Percentiles rank a stretch among this genome's conserved stretches.
These are phyloP conservation scores for Lachnellula arida DNA, from an alignment of 2,329 filamentous ascomycete species.

Conservation along the genomic window DNA sequence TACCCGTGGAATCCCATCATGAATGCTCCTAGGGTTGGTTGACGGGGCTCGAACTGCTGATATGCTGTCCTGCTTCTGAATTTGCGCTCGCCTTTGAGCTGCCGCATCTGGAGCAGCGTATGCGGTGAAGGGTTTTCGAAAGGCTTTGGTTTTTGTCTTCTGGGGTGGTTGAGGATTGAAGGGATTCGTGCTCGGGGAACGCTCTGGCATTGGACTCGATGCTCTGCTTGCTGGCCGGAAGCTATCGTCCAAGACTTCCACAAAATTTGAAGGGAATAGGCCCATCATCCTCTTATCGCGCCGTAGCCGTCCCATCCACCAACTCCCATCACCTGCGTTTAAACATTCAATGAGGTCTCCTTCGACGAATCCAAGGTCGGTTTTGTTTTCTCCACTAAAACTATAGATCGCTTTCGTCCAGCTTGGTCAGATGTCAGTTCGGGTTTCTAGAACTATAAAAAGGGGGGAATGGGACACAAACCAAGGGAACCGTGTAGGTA, in stretches of 20 bases:
- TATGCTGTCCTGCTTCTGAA: slow-evolving; percentile 27
- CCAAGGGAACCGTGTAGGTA: no score
- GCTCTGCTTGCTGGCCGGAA: slow-evolving; percentile 71
- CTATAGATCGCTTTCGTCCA: slow-evolving; percentile 91
- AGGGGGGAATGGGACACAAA: no score
- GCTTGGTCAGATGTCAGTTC: slow-evolving; percentile 50
- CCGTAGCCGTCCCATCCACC: slow-evolving; percentile 93
- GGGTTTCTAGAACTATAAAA: background rate
- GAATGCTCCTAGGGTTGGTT: slow-evolving; percentile 21
- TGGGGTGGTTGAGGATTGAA: slow-evolving; percentile 29
- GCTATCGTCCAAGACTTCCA: slow-evolving; percentile 78
- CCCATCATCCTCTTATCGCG: slow-evolving; percentile 88
- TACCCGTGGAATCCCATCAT: slow-evolving; percentile 21
- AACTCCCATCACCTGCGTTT: slow-evolving; percentile 94
- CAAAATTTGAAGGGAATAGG: slow-evolving; percentile 95
- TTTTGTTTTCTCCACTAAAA: slow-evolving; percentile 92
- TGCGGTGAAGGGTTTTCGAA: slow-evolving; percentile 63
- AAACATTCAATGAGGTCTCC: slow-evolving; percentile 97
- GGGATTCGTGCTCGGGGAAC: slow-evolving; percentile 30
- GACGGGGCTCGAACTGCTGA: slow-evolving; percentile 23
- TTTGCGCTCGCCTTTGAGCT: slow-evolving; percentile 46
- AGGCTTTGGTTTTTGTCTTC: slow-evolving; percentile 49
- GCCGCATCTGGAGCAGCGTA: slow-evolving; percentile 62
- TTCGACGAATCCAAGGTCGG: slow-evolving; percentile 94
- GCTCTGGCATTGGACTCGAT: slow-evolving; percentile 44